Conservation (phyloP, 169 alveolate species). For the Theileria orientalis region DNA sequence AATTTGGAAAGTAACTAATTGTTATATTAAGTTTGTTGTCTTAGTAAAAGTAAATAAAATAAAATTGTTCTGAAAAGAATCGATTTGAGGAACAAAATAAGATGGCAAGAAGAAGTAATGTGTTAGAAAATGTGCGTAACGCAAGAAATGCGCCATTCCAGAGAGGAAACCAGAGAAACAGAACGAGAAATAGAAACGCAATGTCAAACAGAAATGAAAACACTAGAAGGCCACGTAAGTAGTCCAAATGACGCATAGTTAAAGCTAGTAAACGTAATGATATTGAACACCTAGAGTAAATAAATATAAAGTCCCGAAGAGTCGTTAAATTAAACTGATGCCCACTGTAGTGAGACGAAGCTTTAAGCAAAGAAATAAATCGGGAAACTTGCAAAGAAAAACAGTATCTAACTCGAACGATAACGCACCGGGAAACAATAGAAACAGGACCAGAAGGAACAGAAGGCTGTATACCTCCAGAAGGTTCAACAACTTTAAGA, state of each 20-base stretch:
- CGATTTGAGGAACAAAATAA: background rate
- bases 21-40: no score
- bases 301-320: no score
- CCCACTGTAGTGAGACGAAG: background rate
- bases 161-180: background rate
- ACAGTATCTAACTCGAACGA: background rate
- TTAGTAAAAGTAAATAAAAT: no score
- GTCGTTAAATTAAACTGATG: no score
- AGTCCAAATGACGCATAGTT: background rate
- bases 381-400: background rate
- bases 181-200: background rate
- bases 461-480: background rate
- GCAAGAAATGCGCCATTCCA: conserved; percentile 1
- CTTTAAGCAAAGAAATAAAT: background rate
- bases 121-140: conserved; percentile 9
- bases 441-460: background rate
- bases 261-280: no score
- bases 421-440: background rate
- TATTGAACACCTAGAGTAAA: no score
- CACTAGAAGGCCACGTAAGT: conserved; percentile 1
- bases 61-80: no score
- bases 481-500: conserved; percentile 3
- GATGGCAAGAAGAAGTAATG: conserved; percentile 31
- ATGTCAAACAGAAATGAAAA: background rate
- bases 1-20: background rate